phyloP scores from a whole-genome alignment of 306 rosid genomes.

The Prunus salicina region DNA sequence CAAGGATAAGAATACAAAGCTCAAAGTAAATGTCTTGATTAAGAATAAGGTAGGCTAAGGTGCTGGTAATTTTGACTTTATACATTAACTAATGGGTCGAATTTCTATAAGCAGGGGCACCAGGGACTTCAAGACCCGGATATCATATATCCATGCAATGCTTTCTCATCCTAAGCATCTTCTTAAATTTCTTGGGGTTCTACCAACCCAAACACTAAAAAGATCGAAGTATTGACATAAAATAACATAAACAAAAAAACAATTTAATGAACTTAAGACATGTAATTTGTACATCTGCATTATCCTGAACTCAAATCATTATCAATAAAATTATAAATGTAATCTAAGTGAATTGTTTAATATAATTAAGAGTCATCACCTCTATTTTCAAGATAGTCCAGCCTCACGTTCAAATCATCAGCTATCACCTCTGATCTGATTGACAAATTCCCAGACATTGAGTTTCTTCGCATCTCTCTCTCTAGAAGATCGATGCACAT shows the following conservation, averaged over 20 bases:
- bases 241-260: too few species aligned
- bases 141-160: too few species aligned
- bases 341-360: not conserved
- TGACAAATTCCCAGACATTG: conserved; percentile 41
- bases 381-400: conserved; percentile 76
- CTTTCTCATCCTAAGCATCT: too few species aligned
- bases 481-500: conserved; percentile 81
- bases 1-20: not conserved
- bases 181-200: too few species aligned
- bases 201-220: too few species aligned
- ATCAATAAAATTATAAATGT: not conserved
- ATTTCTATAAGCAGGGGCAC: too few species aligned
- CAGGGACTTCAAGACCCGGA: too few species aligned
- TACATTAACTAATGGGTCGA: too few species aligned
- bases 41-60: not conserved
- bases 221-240: too few species aligned
- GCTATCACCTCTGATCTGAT: conserved; percentile 40
- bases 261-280: too few species aligned
- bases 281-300: not conserved
- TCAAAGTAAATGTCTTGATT: not conserved
- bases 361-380: conserved; percentile 45
- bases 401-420: conserved; percentile 60
- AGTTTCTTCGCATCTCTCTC: conserved; percentile 76
- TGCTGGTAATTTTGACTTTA: not conserved
- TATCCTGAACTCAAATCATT: not conserved